Evolutionary conservation across 2,329 filamentous ascomycete species (phyloP).

Genomic region (Fusarium neocosmosporiellum): DNA sequence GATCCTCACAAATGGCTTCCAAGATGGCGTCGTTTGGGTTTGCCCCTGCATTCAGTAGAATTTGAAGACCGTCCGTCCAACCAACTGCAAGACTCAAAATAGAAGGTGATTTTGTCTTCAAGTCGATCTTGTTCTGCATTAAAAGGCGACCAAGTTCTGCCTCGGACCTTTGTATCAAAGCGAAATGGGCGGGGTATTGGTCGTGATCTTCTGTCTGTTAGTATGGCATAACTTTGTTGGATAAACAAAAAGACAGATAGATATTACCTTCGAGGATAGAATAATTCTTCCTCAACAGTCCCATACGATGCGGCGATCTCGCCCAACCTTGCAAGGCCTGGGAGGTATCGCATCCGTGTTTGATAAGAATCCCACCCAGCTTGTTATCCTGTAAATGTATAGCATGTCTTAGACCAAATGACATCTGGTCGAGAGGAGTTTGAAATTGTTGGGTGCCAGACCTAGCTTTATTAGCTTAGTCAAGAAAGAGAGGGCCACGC

Average conservation of each 20-base stretch:
- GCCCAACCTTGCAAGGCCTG: not conserved
- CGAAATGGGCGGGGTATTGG: not conserved
- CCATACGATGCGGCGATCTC: too few species aligned
- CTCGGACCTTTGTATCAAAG: not conserved
- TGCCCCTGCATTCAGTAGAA: not conserved
- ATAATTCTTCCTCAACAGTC: not conserved
- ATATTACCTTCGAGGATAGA: not conserved
- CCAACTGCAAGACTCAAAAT: not conserved
- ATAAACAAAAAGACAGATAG: not conserved
- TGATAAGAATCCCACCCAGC: not conserved
- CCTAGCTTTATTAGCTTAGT: too few species aligned
- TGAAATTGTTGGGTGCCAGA: too few species aligned
- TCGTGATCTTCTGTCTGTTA: not conserved
- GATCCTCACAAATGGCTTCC: not conserved
- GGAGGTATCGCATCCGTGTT: not conserved
- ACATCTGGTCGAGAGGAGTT: too few species aligned
- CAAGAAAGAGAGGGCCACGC: too few species aligned
- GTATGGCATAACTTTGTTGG: not conserved
- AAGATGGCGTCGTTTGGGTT: not conserved
- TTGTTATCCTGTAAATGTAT: too few species aligned
- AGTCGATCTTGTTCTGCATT: not conserved
- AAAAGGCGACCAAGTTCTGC: not conserved
- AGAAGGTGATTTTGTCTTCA: not conserved
- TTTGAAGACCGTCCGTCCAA: not conserved
- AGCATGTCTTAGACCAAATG: too few species aligned